Conservation (phyloP, 1,139 yeast species). For the Lodderomyces margitis region DNA sequence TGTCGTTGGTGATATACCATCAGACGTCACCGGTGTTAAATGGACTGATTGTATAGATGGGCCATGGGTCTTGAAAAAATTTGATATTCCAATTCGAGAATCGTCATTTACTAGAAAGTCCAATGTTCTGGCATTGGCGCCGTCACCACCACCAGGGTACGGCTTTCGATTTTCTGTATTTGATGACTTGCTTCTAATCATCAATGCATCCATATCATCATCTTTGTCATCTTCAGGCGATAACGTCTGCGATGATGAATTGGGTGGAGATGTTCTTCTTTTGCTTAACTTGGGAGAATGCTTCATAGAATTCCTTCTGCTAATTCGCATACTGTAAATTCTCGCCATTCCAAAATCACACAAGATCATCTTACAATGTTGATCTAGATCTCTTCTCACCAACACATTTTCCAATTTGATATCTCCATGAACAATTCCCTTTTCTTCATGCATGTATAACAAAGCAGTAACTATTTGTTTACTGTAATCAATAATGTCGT, state of each 20-base stretch:
- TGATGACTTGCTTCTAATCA: conserved; percentile 50
- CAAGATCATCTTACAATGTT: conserved; percentile 39
- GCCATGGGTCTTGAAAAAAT: conserved; percentile 29
- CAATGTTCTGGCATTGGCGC: conserved; percentile 20
- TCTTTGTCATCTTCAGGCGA: conserved; percentile 1
- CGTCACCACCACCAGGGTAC: conserved; percentile 29
- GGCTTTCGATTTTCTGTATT: conserved; percentile 37
- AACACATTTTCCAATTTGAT: conserved; percentile 83
- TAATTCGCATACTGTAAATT: conserved; percentile 30
- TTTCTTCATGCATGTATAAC: conserved; percentile 62
- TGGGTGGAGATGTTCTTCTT: conserved; percentile 1
- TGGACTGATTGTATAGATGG: conserved; percentile 37
- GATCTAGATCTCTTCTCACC: conserved; percentile 36
- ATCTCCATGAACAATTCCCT: conserved; percentile 83
- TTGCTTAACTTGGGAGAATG: conserved; percentile 3
- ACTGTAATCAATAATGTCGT: conserved; percentile 18
- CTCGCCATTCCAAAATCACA: conserved; percentile 89
- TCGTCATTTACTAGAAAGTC: conserved; percentile 29
- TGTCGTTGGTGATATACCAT: conserved; percentile 8
- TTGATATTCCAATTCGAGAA: conserved; percentile 32
- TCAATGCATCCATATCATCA: conserved; percentile 15
- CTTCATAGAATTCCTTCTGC: conserved; percentile 25
- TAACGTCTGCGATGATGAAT: background rate
- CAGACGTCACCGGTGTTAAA: conserved; percentile 30
- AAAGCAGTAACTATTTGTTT: conserved; percentile 63